These are phyloP conservation scores for Fusarium aywerte DNA, from an alignment of 2,329 filamentous ascomycete genomes.

Conservation along the genomic window DNA sequence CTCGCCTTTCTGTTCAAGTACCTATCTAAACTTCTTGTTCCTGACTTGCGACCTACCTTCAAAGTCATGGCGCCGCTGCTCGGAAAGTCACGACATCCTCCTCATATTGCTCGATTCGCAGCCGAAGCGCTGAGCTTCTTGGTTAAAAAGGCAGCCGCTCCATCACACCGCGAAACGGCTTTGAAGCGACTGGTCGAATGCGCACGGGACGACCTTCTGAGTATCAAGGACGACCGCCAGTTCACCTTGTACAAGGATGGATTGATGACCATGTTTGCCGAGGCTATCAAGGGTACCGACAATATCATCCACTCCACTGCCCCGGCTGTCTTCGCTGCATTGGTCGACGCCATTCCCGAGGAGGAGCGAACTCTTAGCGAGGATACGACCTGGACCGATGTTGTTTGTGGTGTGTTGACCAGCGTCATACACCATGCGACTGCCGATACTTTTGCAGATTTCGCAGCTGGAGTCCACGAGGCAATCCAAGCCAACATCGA, in stretches of 20 bases:
- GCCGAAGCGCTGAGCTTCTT: slow-evolving; percentile 96
- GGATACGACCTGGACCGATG: slow-evolving; percentile 66
- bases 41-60: slow-evolving; percentile 86
- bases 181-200: slow-evolving; percentile 77
- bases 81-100: slow-evolving; percentile 82
- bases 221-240: slow-evolving; percentile 63
- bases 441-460: slow-evolving; percentile 74
- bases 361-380: slow-evolving; percentile 61
- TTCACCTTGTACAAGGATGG: slow-evolving; percentile 82
- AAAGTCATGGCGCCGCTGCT: slow-evolving; percentile 85
- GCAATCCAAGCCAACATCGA: slow-evolving; percentile 54
- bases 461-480: slow-evolving; percentile 71
- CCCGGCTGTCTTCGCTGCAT: slow-evolving; percentile 61
- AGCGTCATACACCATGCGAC: slow-evolving; percentile 86
- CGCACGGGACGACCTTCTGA: slow-evolving; percentile 74
- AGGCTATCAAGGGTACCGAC: slow-evolving; percentile 76
- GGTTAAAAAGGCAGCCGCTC: slow-evolving; percentile 84
- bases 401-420: slow-evolving; percentile 80
- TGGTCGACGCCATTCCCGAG: slow-evolving; percentile 63
- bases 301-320: slow-evolving; percentile 69
- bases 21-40: slow-evolving; percentile 84
- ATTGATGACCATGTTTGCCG: slow-evolving; percentile 90
- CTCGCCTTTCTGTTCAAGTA: slow-evolving; percentile 98
- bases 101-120: slow-evolving; percentile 89
- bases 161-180: slow-evolving; percentile 78